Percentiles rank a stretch among this genome's conserved stretches.
Conservation (phyloP, 1,284 basidiomycete species). For the Phellinidium pouzarii region DNA sequence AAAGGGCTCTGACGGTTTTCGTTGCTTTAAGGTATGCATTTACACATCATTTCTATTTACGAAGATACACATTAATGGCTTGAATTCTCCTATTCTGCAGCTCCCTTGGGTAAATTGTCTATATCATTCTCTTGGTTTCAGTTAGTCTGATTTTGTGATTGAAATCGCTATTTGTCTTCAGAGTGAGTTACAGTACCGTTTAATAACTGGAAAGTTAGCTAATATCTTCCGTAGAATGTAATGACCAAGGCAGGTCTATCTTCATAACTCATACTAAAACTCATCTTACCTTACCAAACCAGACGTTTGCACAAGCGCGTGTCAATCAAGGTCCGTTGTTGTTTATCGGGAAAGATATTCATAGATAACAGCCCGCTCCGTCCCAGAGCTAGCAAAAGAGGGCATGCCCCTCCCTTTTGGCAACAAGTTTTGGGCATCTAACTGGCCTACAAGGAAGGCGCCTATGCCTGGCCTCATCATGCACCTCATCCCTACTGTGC, state of each 20-base stretch:
- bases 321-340: slow-evolving; percentile 38
- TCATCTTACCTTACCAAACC: background rate
- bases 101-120: slow-evolving; percentile 7
- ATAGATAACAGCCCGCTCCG: background rate
- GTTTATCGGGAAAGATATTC: background rate
- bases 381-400: slow-evolving; percentile 44
- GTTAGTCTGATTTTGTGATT: too few relatives aligned
- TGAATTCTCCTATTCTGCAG: background rate
- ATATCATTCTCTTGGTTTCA: background rate
- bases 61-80: background rate
- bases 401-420: slow-evolving; percentile 41
- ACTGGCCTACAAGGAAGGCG: slow-evolving; percentile 39
- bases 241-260: too few relatives aligned
- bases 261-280: background rate
- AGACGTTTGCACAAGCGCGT: slow-evolving; percentile 40
- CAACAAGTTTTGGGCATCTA: slow-evolving; percentile 39
- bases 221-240: too few relatives aligned
- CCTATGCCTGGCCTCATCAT: slow-evolving; percentile 40
- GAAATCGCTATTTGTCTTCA: too few relatives aligned
- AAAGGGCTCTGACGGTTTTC: slow-evolving; percentile 43
- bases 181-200: too few relatives aligned
- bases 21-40: slow-evolving; percentile 42
- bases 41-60: background rate
- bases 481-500: slow-evolving; percentile 33
- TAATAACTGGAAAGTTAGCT: too few relatives aligned